Conservation (phyloP, 176 grass and related monocot species). For the Aegilops speltoides region DNA sequence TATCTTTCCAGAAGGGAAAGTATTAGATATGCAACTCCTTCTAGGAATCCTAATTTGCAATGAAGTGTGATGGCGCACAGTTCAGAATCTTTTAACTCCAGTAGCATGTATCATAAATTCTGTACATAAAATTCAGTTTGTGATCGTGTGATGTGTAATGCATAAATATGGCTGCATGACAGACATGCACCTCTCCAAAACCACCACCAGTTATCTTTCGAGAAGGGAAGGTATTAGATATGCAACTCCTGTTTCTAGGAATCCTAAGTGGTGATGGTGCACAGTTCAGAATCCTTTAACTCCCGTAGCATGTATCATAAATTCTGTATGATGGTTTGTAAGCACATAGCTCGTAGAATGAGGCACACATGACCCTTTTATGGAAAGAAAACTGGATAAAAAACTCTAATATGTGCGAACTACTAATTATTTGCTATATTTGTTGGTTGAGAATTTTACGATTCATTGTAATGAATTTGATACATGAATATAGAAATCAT, state of each 20-base stretch:
- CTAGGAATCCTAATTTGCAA: neutral
- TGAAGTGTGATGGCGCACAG: neutral
- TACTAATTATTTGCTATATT: neutral
- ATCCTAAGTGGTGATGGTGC: neutral
- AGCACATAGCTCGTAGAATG: neutral
- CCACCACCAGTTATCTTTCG: neutral
- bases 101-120: neutral
- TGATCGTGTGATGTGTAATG: neutral
- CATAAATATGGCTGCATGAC: neutral
- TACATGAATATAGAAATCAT: neutral
- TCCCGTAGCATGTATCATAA: neutral
- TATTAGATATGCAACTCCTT: neutral
- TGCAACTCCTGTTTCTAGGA: neutral
- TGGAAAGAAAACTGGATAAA: neutral
- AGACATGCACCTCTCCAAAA: neutral
- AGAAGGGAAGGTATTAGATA: neutral
- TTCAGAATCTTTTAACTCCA: neutral
- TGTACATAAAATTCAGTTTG: neutral
- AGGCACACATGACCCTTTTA: neutral
- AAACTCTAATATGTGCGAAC: neutral
- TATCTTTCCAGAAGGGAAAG: neutral
- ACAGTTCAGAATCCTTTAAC: neutral
- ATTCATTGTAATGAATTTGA: neutral
- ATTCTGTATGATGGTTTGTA: conserved; percentile 9
- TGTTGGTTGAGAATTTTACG: neutral